A percentile compares a stretch with the other conserved stretches of the same genome.
These are phyloP conservation scores for Mucor irregularis DNA, from an alignment of 371 early-diverging fungal genomes.

Conservation along the genomic window DNA sequence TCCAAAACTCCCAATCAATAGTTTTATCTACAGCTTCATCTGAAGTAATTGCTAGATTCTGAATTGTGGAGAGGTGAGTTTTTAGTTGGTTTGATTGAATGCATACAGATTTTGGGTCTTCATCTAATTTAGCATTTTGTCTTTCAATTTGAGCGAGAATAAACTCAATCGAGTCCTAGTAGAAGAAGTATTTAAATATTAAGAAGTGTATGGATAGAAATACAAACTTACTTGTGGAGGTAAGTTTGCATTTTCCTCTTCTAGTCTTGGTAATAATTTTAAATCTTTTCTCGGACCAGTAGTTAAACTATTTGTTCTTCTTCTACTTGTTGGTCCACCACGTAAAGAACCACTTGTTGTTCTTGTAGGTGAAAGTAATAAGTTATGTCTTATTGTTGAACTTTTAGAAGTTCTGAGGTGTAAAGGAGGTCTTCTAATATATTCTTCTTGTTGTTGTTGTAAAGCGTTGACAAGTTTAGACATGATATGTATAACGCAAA, in stretches of 20 bases:
- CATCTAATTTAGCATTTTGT: slow-evolving; percentile 58
- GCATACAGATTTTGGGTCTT: slow-evolving; percentile 59
- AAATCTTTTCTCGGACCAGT: slow-evolving; percentile 28
- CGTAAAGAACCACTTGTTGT: slow-evolving; percentile 42
- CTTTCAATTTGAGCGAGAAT: slow-evolving; percentile 60
- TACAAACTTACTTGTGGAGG: slow-evolving; percentile 35
- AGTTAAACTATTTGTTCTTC: slow-evolving; percentile 26
- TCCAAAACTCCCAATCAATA: slow-evolving; percentile 94
- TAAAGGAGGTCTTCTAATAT: slow-evolving; percentile 19
- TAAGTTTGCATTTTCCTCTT: slow-evolving; percentile 45
- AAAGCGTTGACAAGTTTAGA: slow-evolving; percentile 41
- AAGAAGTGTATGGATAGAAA: neutral
- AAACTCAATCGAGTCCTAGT: slow-evolving; percentile 55
- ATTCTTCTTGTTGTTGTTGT: slow-evolving; percentile 33
- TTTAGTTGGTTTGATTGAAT: slow-evolving; percentile 57
- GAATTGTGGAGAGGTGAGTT: slow-evolving; percentile 51
- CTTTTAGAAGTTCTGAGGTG: slow-evolving; percentile 42
- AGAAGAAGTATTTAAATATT: neutral
- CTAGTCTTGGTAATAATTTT: slow-evolving; percentile 38
- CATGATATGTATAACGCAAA: slow-evolving; percentile 13
- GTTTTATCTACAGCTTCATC: slow-evolving; percentile 35
- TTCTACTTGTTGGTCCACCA: slow-evolving; percentile 16
- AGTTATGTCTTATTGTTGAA: slow-evolving; percentile 35
- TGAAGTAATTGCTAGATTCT: slow-evolving; percentile 36
- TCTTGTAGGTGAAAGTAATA: slow-evolving; percentile 41